Evolutionary conservation across 2,329 filamentous ascomycete genomes (phyloP).

Genomic region (Exophiala sp.): DNA sequence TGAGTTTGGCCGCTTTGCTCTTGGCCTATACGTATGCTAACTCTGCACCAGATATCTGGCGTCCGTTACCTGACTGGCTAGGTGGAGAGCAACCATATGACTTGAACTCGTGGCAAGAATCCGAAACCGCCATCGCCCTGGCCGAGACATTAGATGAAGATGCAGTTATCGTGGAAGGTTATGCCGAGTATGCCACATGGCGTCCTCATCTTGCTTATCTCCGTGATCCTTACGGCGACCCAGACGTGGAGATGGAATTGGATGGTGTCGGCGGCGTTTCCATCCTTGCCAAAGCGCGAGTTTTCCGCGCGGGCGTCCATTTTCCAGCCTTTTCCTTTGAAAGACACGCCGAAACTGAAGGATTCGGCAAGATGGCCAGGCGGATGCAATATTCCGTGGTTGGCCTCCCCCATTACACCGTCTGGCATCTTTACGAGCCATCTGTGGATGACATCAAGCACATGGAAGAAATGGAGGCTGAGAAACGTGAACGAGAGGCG

Average conservation of each 20-base stretch:
- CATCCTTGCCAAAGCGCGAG: constrained; percentile 91
- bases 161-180: constrained; percentile 97
- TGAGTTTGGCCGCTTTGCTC: constrained; percentile 51
- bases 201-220: constrained; percentile 94
- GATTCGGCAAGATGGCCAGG: constrained; percentile 99
- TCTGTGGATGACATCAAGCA: constrained; percentile 94
- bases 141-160: constrained; percentile 96
- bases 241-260: constrained; percentile 99
- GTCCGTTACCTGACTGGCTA: constrained; percentile 97
- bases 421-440: constrained; percentile 99
- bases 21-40: background rate
- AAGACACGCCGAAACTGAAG: constrained; percentile 97
- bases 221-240: constrained; percentile 92
- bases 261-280: constrained; percentile 90
- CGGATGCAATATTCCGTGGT: constrained; percentile 95
- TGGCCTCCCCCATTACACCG: constrained; percentile 93
- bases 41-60: constrained; percentile 76
- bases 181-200: constrained; percentile 98
- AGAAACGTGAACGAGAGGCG: constrained; percentile 72
- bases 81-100: constrained; percentile 98
- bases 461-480: constrained; percentile 97
- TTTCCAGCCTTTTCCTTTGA: constrained; percentile 99
- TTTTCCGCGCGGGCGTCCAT: constrained; percentile 92
- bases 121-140: constrained; percentile 87
- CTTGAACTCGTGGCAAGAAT: constrained; percentile 98